Evolutionary conservation across 176 grass and related monocot genomes (phyloP), one percentile per base, ranked within the genome.

Genomic region (Bothriochloa decipiens): DNA sequence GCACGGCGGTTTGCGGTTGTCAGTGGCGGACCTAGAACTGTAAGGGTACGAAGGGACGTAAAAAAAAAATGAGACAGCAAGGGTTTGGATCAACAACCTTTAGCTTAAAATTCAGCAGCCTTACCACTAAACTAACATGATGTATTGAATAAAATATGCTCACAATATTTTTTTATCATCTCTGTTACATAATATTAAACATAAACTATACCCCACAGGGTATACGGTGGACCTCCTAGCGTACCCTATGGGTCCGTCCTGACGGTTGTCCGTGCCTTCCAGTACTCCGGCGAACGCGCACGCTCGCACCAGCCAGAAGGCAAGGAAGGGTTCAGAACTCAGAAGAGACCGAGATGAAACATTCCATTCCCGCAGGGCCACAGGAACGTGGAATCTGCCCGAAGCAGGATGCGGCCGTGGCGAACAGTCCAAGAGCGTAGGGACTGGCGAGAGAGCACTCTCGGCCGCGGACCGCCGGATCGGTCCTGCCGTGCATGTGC

Each of bases 331-430:
- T 23, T 64, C 76, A 27, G 23, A 41, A 36, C 14, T 64, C 76
- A 27, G 23, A 41, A 36, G 23, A 41, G 25, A 16, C 4, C 62
- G 62, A 33, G 42, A 10, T 26, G 74, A 67, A 7, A 29, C 64
- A 68, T 74, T 76, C 64, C 29, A 7, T 42, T 35, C 50, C 11
- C 52, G 17, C 70, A 10, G 86, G 79, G 7, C 14, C 50, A 20
- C 69, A 8, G 85, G 78, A 33, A 20, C 45, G 64, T 17, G 79
- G 79, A 85, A 89, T 89, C 70, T 78, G 42, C 7, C 23, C 79
- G 46, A 55, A 58, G 55, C 9, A 9, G 36, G 83, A 73, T 67
- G 58, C 78, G 66, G 66, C 65, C 36, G 10, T 3, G 7, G 39
- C 3, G 68, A 69, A 75, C 4, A 60, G 82, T 75, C 82, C 79